Conservation (phyloP, 2,329 filamentous ascomycete species). For the Aspergillus eucalypticola region DNA sequence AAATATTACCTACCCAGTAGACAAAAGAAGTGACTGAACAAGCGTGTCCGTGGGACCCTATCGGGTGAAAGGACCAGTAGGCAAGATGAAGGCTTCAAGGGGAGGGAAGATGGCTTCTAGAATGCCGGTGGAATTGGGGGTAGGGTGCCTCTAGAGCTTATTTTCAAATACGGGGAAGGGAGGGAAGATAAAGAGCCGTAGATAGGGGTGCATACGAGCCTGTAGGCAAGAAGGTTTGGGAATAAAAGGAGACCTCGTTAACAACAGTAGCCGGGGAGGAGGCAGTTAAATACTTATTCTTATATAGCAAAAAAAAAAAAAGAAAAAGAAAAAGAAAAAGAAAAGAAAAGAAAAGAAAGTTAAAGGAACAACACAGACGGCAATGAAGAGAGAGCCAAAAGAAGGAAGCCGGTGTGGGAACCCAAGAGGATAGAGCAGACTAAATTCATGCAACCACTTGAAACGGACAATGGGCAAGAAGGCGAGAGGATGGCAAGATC, state of each 20-base stretch:
- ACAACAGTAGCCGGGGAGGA: no score
- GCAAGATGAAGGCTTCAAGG: not conserved
- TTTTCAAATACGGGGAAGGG: not conserved
- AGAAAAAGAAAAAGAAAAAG: no score
- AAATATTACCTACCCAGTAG: not conserved
- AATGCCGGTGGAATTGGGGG: not conserved
- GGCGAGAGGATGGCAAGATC: not conserved
- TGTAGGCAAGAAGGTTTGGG: no score
- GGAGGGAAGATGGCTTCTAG: not conserved
- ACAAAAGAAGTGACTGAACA: constrained; percentile 17
- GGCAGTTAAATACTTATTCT: not conserved
- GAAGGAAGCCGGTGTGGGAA: not conserved
- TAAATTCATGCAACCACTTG: not conserved
- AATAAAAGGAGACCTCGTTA: no score
- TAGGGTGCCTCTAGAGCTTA: not conserved
- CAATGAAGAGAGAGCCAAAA: not conserved
- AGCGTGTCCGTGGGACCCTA: constrained; percentile 21
- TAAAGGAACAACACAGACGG: not conserved
- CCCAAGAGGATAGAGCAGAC: not conserved
- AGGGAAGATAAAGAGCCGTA: not conserved
- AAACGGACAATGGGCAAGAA: not conserved
- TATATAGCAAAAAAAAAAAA: not conserved
- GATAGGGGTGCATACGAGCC: not conserved
- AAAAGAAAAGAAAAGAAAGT: not conserved
- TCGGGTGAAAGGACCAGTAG: constrained; percentile 1